Conservation (phyloP, 371 early-diverging fungal species). For the Mortierella sp. region DNA sequence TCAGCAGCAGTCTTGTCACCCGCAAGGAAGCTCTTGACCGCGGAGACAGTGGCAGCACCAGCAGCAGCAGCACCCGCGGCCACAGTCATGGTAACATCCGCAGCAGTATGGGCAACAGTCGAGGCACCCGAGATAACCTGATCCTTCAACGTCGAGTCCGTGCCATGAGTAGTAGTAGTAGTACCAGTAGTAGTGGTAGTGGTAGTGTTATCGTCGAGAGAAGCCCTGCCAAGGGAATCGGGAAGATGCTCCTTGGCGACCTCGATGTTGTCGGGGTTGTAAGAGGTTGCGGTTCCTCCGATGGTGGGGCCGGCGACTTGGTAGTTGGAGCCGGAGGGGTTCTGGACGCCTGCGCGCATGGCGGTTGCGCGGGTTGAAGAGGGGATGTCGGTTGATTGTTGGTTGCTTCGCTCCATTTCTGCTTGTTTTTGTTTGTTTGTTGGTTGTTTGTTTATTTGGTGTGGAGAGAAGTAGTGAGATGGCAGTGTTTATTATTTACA, state of each 20-base stretch:
- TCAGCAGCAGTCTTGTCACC: neutral
- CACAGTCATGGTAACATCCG: neutral
- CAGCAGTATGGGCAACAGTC: neutral
- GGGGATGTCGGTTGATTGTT: neutral
- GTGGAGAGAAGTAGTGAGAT: neutral
- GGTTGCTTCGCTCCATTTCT: slow-evolving; percentile 1
- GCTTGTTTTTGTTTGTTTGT: neutral
- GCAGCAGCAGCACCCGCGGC: slow-evolving; percentile 14
- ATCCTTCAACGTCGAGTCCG: neutral
- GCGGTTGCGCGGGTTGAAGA: slow-evolving; percentile 36
- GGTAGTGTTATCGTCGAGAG: neutral
- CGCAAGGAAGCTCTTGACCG: slow-evolving; percentile 1
- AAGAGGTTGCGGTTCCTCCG: slow-evolving; percentile 28
- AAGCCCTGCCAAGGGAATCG: slow-evolving; percentile 19
- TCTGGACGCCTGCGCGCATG: slow-evolving; percentile 60
- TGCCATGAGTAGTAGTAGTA: neutral
- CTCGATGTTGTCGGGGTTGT: slow-evolving; percentile 30
- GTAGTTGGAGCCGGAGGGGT: slow-evolving; percentile 23
- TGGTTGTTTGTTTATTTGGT: neutral
- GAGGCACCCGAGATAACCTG: neutral
- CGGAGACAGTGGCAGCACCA: neutral
- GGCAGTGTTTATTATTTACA: slow-evolving; percentile 30
- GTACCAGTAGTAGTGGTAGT: neutral
- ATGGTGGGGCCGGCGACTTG: slow-evolving; percentile 35
- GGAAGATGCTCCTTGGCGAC: slow-evolving; percentile 30